Base-by-base conservation (phyloP, 176 grass and related monocot species). In the Pontederia paniculata region DNA sequence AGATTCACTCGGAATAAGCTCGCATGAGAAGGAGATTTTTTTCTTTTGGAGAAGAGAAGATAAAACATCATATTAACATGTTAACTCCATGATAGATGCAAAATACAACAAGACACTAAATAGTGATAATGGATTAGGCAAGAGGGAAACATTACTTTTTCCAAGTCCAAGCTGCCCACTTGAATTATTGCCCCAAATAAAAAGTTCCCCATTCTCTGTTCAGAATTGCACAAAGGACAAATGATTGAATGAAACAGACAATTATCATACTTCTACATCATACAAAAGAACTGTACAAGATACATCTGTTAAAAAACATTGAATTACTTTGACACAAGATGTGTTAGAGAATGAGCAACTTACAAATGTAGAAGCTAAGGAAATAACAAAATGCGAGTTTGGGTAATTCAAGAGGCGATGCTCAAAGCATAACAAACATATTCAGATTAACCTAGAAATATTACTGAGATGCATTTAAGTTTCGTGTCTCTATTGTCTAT, bases 131-230 rank as follows among this genome's bases (percentile, higher is more conserved):
- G n/a, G n/a, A n/a, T n/a, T n/a, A n/a, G n/a, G n/a, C n/a, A n/a
- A 25, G 20, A 65, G 66, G 11, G 70, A 15, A 23, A 28, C 47
- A 48, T 73, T 96, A 96, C 90, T 78, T 85, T 88, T 96, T 54
- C 90, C 90, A 73, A 96, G 82, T 18, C 90, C 90, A 80, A 96
- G 90, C 72, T 96, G 90, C 51, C 90, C 90, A 76, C 76, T 83
- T 13, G 90, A 96, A 70, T 96, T 96, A 60, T 77, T 80, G 44
- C 90, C 90, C 90, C 90, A 96, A 59, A 76, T 52, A 17, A 89
- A 96, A 69, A 96, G 90, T 55, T 76, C 73, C 16, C 90, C 85
- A 52, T 96, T 68, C 9, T 42, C 90, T 96, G 71, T 67, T 60
- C 55, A 44, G 16, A 63, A 42, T 79, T 14, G 57, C 17, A 60